These are phyloP conservation scores for Schwanniomyces pseudopolymorphus DNA, from an alignment of 805 yeast species.

Conservation along the genomic window DNA sequence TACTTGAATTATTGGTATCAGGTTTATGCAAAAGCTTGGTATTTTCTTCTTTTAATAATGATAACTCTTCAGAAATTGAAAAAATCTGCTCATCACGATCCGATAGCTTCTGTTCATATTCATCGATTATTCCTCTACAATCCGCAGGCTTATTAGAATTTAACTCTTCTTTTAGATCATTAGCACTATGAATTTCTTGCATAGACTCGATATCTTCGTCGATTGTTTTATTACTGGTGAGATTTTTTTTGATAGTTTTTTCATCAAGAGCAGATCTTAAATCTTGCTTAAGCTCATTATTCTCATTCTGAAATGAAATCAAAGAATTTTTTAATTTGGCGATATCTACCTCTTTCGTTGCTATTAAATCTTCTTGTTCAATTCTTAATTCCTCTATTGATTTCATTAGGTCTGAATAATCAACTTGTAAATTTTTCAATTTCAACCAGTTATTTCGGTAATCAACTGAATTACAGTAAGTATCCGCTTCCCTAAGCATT, in stretches of 20 bases:
- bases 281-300: conserved; percentile 5
- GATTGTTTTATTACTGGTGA: conserved; percentile 12
- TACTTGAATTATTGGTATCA: neutral
- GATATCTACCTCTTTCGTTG: conserved; percentile 9
- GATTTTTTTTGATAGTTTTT: conserved; percentile 5
- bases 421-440: conserved; percentile 7
- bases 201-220: conserved; percentile 25
- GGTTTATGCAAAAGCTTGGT: conserved; percentile 13
- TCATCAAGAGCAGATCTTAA: conserved; percentile 9
- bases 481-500: conserved; percentile 5
- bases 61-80: conserved; percentile 15
- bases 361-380: conserved; percentile 7
- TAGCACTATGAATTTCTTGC: conserved; percentile 10
- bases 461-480: conserved; percentile 1
- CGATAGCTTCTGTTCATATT: neutral
- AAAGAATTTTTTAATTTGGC: conserved; percentile 10
- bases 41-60: conserved; percentile 19
- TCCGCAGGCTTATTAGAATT: neutral
- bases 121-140: neutral
- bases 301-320: conserved; percentile 7
- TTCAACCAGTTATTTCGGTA: conserved; percentile 7
- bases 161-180: neutral
- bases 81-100: conserved; percentile 13
- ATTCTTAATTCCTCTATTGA: conserved; percentile 10
- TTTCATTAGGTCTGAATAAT: conserved; percentile 4